A percentile compares a stretch with the other conserved stretches of the same genome.
phyloP scores from a whole-genome alignment of 306 rosid species.

The Cucumis sativus region Cucumber_9930_V3 NC_026660.2:1416501-1417000 shows the following conservation, averaged over 20 bases:
- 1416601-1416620: neutral
- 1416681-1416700: neutral
- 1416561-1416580: neutral
- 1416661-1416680: neutral
- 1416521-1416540: neutral
- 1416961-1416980: neutral
- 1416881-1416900: neutral
- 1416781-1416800: constrained; percentile 55
- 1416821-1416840: constrained; percentile 67
- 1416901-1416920: neutral
- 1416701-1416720: constrained; percentile 2
- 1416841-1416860: constrained; percentile 99
- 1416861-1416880: constrained; percentile 5
- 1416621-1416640: neutral
- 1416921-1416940: neutral
- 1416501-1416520: neutral
- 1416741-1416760: constrained; percentile 88
- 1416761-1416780: constrained; percentile 81
- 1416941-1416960: constrained; percentile 1
- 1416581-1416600: neutral
- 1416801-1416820: constrained; percentile 72
- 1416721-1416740: constrained; percentile 7
- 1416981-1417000: neutral
- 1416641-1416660: neutral
- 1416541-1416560: neutral